Evolutionary conservation across 2,329 filamentous ascomycete species (phyloP).

Genomic region (Fusarium chlamydosporum): DNA sequence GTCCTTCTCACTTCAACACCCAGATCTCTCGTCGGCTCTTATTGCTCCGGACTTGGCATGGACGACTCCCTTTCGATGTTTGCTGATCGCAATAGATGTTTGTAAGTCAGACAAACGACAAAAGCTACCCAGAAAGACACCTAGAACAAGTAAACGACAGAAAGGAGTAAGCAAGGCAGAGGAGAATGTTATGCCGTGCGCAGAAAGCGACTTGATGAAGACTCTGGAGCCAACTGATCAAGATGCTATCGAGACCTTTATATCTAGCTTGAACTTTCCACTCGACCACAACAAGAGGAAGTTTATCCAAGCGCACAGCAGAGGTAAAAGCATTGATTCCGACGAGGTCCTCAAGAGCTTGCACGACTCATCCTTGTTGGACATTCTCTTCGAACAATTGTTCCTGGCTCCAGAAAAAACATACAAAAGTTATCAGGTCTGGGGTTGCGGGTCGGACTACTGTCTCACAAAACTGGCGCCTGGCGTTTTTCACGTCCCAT

Average conservation of each 20-base stretch:
- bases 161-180: constrained; percentile 11
- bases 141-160: constrained; percentile 21
- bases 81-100: constrained; percentile 50
- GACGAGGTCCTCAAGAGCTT: constrained; percentile 24
- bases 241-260: constrained; percentile 52
- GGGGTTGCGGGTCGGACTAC: constrained; percentile 29
- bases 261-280: constrained; percentile 45
- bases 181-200: background rate
- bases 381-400: constrained; percentile 47
- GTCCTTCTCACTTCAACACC: constrained; percentile 57
- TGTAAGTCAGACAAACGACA: constrained; percentile 5
- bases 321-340: background rate
- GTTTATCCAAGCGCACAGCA: background rate
- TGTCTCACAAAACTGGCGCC: constrained; percentile 53
- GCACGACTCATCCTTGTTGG: constrained; percentile 29
- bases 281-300: background rate
- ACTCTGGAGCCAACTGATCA: constrained; percentile 46
- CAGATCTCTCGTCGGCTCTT: constrained; percentile 53
- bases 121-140: background rate
- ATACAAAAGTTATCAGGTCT: constrained; percentile 43
- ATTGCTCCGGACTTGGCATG: constrained; percentile 48
- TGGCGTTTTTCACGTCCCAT: constrained; percentile 56
- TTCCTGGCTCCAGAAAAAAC: constrained; percentile 48
- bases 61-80: constrained; percentile 49
- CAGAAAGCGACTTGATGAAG: constrained; percentile 25